Evolutionary conservation across 139 green algal species (phyloP), one percentile per base, ranked within the genome.

Genomic region (Chlorokybus atmophyticus): DNA sequence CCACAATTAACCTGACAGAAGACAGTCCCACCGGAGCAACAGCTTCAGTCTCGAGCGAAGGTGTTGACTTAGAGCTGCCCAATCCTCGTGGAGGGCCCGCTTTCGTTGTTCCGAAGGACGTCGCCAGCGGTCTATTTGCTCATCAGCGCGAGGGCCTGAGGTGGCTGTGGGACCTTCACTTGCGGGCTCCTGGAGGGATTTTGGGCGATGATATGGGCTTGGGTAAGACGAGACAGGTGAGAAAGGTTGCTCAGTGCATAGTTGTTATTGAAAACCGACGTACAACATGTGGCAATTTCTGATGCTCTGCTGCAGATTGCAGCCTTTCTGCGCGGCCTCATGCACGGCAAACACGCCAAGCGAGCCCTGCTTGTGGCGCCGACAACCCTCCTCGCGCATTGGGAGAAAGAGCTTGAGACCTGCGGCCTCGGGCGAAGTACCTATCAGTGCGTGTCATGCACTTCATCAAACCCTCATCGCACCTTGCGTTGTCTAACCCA

Each of bases 361-460:
- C 53, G 83, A 0, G 82, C 73, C 2, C 71, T 95, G 0, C 66
- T 93, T 1, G 55, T 95, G 6, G 87, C 86, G 2, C 86, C 86
- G 26, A 93, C 87, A 50, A 93, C 86, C 4, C 69, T 95, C 61
- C 64, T 94, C 24, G 62, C 67, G 8, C 81, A 90, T 29, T 95
- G 87, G 87, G 64, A 57, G 21, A 85, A 84, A 57, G 87, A 95
- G 80, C 75, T 95, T 32, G 28, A 29, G 0, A 51, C 70, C 4
- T 94, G 85, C 52, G 85, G 83, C 28, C 60, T 94, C n/a, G 58
- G 57, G 21, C 7, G 29, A 8, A 66, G 8, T 14, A 17, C 44
- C n/a, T n/a, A 66, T 23, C 17, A 66, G 55, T 14, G 8, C 17
- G 25, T 7, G 14, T 10, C 44, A 8, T 7, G 55, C 38, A 44